Base-by-base conservation (phyloP, 2,329 filamentous ascomycete genomes). In the Trichoderma arundinaceum region DNA sequence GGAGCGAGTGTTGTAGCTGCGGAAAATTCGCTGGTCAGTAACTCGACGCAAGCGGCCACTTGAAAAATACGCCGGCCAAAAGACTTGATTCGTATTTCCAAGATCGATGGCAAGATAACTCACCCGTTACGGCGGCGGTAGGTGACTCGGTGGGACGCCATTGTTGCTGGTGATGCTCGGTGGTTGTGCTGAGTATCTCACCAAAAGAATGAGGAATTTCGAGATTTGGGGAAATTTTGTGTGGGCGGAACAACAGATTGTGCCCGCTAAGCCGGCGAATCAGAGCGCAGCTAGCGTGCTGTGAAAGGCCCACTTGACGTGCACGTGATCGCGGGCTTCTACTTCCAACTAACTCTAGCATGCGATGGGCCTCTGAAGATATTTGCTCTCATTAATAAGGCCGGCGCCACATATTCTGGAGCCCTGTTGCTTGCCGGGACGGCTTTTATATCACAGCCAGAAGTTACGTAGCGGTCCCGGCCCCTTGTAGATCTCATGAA, bases 1-100 rank as follows among this genome's bases (percentile, higher is more conserved):
- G 82, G 92, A 96, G 81, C 86, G 86, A 82, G 94, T 98, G 90
- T 98, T 98, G 92, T 98, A 99, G 80, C 92, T 95, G 78, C 66
- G 66, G 57, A 56, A 44, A 68, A 67, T 64, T 64, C 62, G 61
- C 5, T 60, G 8, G 71, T 75, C 68, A 75, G 72, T 71, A 66
- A 65, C 57, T 62, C 60, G 22, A 61, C 56, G 54, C 69, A 68
- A 65, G 46, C 12, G 19, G 46, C 41, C 43, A 53, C 19, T 43
- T 56, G 41, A 32, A 28, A 67, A 17, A 64, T 22, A 58, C 46
- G 17, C 28, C 13, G 53, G 41, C 12, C 38, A 58, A n/a, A n/a
- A 67, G 28, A 53, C 49, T 58, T 44, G 52, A 57, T 49, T 19
- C 41, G 48, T 6, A 19, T 41, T 43, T 53, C 57, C 56, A 41